Base-by-base conservation (phyloP, 2,329 filamentous ascomycete species). In the Pseudogymnoascus sp. region DNA sequence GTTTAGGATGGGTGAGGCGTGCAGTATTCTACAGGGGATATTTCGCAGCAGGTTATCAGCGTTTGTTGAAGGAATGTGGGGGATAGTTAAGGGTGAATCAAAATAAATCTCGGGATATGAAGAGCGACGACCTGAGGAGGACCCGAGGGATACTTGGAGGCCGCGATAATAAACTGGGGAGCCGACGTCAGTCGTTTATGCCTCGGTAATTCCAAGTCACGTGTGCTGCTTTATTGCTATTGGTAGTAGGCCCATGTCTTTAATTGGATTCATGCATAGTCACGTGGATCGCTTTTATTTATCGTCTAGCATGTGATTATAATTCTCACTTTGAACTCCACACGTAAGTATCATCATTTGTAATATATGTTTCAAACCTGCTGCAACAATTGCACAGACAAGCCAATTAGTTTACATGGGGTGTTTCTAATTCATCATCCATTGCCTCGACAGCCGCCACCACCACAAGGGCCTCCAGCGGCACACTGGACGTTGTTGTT, bases 401-500 rank as follows among this genome's bases (percentile, higher is more conserved):
- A n/a, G n/a, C n/a, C n/a, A 57, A 21, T 35, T 33, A 3, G 10
- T 57, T 53, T 35, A 57, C 17, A 33, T 35, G 3, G 28, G 35
- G 3, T 2, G n/a, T 4, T 35, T 35, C n/a, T 28, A 1, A 1
- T 19, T 61, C 50, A 61, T 63, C 36, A 66, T 66, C 64, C 64
- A 47, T 66, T 66, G 44, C 64, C 64, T 26, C 47, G 28, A 66
- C 64, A 66, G n/a, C 50, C 50, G 28, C 42, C 60, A 53, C 60
- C 59, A 61, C 64, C 63, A 42, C 63, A 64, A n/a, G 63, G 63
- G 13, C 64, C 64, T 60, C 64, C 64, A 36, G 64, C 63, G 3
- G 64, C 60, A 28, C 63, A 64, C 64, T 66, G 64, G 36, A 66
- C 64, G 31, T 50, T 66, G 44, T 66, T 66, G 64, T 66, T 66